Evolutionary conservation across 2,329 filamentous ascomycete species (phyloP).

Genomic region (Epichloe bromicola): DNA sequence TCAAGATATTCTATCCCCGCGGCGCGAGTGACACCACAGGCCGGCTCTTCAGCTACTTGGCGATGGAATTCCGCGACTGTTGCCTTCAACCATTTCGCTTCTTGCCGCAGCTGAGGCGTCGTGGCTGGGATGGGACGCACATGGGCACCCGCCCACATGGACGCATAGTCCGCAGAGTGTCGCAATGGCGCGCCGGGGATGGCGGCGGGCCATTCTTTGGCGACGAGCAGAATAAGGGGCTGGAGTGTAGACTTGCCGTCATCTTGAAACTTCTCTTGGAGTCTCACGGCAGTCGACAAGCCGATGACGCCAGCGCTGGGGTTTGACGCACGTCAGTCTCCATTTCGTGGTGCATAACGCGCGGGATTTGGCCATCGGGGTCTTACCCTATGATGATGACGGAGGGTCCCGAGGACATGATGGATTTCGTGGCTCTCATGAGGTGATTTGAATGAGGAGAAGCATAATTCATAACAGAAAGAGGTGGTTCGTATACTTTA

Average conservation of each 20-base stretch:
- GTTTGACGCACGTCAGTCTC: neutral
- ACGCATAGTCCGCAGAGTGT: conserved; percentile 34
- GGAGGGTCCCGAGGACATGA: neutral
- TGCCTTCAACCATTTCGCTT: conserved; percentile 19
- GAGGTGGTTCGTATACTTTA: neutral
- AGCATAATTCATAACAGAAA: neutral
- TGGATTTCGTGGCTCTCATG: neutral
- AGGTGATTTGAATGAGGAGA: neutral
- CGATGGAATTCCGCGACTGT: conserved; percentile 15
- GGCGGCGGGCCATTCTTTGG: conserved; percentile 23
- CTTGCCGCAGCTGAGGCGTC: conserved; percentile 18
- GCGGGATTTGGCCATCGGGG: neutral
- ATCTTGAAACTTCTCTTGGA: conserved; percentile 19
- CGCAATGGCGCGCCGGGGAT: conserved; percentile 17
- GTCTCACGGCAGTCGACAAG: conserved; percentile 32
- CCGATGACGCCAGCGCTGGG: conserved; percentile 40
- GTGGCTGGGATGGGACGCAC: conserved; percentile 35
- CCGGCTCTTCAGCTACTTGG: conserved; percentile 13
- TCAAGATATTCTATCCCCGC: conserved; percentile 40
- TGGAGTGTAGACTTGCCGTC: neutral
- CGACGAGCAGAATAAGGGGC: conserved; percentile 14
- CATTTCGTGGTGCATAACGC: too few relatives aligned
- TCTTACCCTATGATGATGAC: conserved; percentile 7
- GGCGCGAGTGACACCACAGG: conserved; percentile 34
- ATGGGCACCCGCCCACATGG: conserved; percentile 45